These are phyloP conservation scores for Aspergillus sp. DNA, from an alignment of 2,329 filamentous ascomycete genomes.

Conservation along the genomic window DNA sequence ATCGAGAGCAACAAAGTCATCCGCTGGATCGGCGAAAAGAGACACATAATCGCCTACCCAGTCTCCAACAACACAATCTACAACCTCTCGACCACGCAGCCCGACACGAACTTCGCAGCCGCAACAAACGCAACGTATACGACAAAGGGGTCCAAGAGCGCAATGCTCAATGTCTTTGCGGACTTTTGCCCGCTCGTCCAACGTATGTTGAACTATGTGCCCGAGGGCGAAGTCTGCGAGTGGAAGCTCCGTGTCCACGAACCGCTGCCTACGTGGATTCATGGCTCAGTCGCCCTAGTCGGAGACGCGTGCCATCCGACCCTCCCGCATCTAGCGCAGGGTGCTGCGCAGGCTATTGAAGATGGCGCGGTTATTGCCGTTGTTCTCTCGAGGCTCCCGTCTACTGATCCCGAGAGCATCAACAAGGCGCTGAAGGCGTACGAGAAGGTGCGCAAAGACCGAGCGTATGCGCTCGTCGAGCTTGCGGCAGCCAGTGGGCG, in stretches of 20 bases:
- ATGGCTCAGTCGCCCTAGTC: conserved; percentile 57
- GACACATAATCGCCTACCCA: conserved; percentile 71
- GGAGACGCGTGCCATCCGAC: conserved; percentile 68
- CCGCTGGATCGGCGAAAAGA: conserved; percentile 68
- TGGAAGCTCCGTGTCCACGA: conserved; percentile 68
- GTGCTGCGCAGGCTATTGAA: conserved; percentile 68
- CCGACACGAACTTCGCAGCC: conserved; percentile 63
- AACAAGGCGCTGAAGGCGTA: conserved; percentile 61
- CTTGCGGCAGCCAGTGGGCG: conserved; percentile 60
- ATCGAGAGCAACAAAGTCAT: conserved; percentile 62
- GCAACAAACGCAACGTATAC: conserved; percentile 66
- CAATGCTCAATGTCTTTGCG: conserved; percentile 63
- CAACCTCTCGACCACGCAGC: conserved; percentile 68
- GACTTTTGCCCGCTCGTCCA: conserved; percentile 67
- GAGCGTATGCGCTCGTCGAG: conserved; percentile 62
- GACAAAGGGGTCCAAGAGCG: conserved; percentile 63
- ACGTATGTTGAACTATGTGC: conserved; percentile 64
- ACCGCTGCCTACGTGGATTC: conserved; percentile 65
- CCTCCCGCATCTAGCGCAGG: conserved; percentile 66
- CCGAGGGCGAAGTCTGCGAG: conserved; percentile 68
- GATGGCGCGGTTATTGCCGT: conserved; percentile 63
- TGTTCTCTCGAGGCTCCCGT: conserved; percentile 54
- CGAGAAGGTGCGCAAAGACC: conserved; percentile 59
- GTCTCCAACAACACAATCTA: conserved; percentile 67
- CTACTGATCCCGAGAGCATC: conserved; percentile 52